These are phyloP conservation scores for Sporothrix brasiliensis DNA, from an alignment of 2,329 filamentous ascomycete genomes.

Conservation along the genomic window DNA sequence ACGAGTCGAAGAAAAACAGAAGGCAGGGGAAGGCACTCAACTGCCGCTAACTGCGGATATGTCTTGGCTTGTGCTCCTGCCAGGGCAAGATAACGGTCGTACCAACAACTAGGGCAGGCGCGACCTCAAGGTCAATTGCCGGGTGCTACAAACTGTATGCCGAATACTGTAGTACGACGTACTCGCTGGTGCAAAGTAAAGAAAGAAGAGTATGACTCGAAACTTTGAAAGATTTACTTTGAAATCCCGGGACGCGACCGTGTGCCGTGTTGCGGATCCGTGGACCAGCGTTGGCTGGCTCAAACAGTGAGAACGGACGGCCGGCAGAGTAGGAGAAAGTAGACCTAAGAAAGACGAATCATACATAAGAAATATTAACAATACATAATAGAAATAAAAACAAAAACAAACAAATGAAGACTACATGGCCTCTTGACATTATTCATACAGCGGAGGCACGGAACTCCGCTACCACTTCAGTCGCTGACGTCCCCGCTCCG, in stretches of 20 bases:
- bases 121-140: not conserved
- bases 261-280: constrained; percentile 13
- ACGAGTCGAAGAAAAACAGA: not conserved
- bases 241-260: not conserved
- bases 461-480: not conserved
- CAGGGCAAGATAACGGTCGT: constrained; percentile 21
- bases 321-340: not conserved
- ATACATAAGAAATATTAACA: not conserved
- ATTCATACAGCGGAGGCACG: not conserved
- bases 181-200: not conserved
- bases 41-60: not conserved
- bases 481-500: constrained; percentile 1
- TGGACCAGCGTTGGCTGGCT: constrained; percentile 5
- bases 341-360: not conserved
- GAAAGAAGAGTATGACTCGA: not conserved
- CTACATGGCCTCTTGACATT: not conserved
- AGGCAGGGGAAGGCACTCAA: not conserved
- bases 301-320: not conserved
- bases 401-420: not conserved
- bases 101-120: not conserved
- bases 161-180: not conserved
- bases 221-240: not conserved
- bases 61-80: not conserved
- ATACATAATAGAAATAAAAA: too few relatives aligned
- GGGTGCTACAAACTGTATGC: not conserved